Evolutionary conservation across 345 rosid genomes (phyloP), one percentile per base, ranked within the genome.

Genomic region (Aegle marmelos): DNA sequence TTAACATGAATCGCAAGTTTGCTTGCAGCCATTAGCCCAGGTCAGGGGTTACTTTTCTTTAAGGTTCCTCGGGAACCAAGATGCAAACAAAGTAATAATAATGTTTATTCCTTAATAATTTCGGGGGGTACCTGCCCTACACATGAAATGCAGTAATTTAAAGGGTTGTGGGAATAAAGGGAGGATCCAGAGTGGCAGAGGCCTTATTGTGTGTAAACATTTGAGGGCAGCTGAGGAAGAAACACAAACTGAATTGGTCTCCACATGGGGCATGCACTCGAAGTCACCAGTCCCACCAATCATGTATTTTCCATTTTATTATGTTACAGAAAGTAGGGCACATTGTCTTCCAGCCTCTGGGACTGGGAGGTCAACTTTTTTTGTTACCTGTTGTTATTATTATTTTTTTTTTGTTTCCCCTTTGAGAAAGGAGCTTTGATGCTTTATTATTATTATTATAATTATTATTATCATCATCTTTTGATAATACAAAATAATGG

Each of bases 261-360:
- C 89, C 86, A 79, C 86, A 64, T 79, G 86, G 86, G 83, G 80
- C 70, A 82, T 39, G 81, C 78, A 70, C 76, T 78, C 68, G 27
- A 79, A 61, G 31, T 67, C 61, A 28, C 11, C 7, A 16, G 69
- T 31, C 79, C 82, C 82, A 80, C 89, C 83, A 82, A 80, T 86
- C 82, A 74, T 79, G 28, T 62, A 28, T 70, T 72, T 79, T 60
- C 16, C 66, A 54, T 24, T 78, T 56, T 70, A 34, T 72, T 45
- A 61, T 83, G 76, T 67, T 64, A 24, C 78, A 7, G 34, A 70
- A 78, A 80, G 48, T 7, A 75, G 83, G 79, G 22, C 81, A 69
- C 81, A 73, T 31, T 71, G 63, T 68, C 76, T 72, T 45, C 50
- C 50, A 11, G 50, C 50, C 50, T 45, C 16, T 24, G 3, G 53